phyloP scores from a whole-genome alignment of 129 eudicot species.

The Flaveria bidentis region DNA sequence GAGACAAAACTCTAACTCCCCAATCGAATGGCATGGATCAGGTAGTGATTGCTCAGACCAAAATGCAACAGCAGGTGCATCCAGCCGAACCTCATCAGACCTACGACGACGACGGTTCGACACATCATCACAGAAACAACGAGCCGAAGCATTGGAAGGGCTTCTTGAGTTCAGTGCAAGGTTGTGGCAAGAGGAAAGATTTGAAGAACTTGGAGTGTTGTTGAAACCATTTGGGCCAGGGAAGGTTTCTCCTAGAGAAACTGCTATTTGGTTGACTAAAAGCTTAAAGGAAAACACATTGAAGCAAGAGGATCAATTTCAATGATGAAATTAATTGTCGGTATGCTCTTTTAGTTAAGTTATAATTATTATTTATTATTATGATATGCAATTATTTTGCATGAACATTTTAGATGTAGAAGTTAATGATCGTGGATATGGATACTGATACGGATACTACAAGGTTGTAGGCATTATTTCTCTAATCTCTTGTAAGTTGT shows the following conservation, averaged over 20 bases:
- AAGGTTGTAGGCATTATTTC: slow-evolving; percentile 26
- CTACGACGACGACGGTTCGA: slow-evolving; percentile 59
- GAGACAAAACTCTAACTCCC: slow-evolving; percentile 41
- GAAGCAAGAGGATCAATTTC: slow-evolving; percentile 63
- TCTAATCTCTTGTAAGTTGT: slow-evolving; percentile 34
- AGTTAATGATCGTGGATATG: slow-evolving; percentile 10
- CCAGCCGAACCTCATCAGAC: slow-evolving; percentile 85
- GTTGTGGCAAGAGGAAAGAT: slow-evolving; percentile 75
- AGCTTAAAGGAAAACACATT: slow-evolving; percentile 75
- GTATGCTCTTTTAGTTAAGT: not conserved
- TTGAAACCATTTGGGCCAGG: slow-evolving; percentile 94
- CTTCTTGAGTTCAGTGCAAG: slow-evolving; percentile 90
- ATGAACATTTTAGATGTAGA: slow-evolving; percentile 33
- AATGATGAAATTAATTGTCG: slow-evolving; percentile 26
- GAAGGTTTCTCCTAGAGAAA: slow-evolving; percentile 93
- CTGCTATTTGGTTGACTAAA: slow-evolving; percentile 96
- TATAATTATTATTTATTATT: not conserved
- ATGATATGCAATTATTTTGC: slow-evolving; percentile 22
- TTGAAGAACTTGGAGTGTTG: slow-evolving; percentile 87
- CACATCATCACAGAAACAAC: slow-evolving; percentile 73
- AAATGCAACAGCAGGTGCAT: slow-evolving; percentile 84
- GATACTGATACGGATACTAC: slow-evolving; percentile 20
- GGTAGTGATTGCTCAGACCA: slow-evolving; percentile 70
- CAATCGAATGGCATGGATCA: slow-evolving; percentile 43
- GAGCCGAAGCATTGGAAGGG: slow-evolving; percentile 96